Conservation (phyloP, 2,329 filamentous ascomycete genomes). For the Fonsecaea monophora region DNA sequence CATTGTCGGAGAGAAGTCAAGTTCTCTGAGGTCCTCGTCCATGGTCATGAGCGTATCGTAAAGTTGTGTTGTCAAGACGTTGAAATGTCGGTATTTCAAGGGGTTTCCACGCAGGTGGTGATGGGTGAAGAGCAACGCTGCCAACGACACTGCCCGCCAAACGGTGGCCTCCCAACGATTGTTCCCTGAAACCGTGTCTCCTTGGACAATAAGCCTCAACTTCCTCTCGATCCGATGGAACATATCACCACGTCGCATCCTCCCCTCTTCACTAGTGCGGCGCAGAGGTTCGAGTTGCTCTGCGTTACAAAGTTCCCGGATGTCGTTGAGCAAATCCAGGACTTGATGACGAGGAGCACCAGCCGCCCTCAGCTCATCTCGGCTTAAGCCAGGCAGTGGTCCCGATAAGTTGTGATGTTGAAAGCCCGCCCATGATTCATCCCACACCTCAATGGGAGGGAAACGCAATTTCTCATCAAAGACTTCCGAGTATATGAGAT, state of each 20-base stretch:
- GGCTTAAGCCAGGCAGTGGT: slow-evolving; percentile 23
- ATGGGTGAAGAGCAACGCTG: slow-evolving; percentile 27
- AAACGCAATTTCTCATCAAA: slow-evolving; percentile 26
- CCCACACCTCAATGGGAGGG: slow-evolving; percentile 26
- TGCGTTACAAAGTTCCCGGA: slow-evolving; percentile 21
- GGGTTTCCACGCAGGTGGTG: slow-evolving; percentile 30
- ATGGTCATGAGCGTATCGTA: slow-evolving; percentile 26
- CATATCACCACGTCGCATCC: slow-evolving; percentile 27
- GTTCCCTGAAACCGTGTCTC: background rate
- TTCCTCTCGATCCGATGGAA: slow-evolving; percentile 27
- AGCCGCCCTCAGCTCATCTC: slow-evolving; percentile 15
- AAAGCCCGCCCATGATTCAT: slow-evolving; percentile 29
- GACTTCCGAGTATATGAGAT: slow-evolving; percentile 32
- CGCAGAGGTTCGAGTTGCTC: slow-evolving; percentile 24
- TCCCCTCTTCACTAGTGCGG: slow-evolving; percentile 13
- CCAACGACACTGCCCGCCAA: slow-evolving; percentile 26
- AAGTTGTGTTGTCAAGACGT: slow-evolving; percentile 22
- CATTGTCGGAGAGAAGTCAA: slow-evolving; percentile 29
- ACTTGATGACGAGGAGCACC: slow-evolving; percentile 18
- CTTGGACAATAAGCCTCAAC: slow-evolving; percentile 20
- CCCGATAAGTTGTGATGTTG: background rate
- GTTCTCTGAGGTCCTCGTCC: slow-evolving; percentile 24
- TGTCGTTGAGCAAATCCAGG: slow-evolving; percentile 22
- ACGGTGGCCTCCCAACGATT: slow-evolving; percentile 12
- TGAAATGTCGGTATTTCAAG: slow-evolving; percentile 30